Base-by-base conservation (phyloP, 306 rosid species). In the Castanea mollissima region DNA sequence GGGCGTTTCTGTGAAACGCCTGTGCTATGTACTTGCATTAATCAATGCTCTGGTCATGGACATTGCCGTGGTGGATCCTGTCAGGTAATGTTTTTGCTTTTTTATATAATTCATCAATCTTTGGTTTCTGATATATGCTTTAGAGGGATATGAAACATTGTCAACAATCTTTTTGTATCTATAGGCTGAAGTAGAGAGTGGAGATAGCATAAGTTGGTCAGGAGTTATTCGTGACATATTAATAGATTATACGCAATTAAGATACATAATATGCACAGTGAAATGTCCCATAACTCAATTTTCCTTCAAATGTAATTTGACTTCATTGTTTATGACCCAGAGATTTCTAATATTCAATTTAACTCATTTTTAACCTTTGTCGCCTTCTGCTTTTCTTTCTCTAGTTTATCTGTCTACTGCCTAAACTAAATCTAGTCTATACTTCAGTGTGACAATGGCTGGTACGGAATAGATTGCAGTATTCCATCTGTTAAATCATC, bases 381-480 rank as follows among this genome's bases (percentile, higher is more conserved):
- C 44, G 15, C 69, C 55, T 11, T 79, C 23, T 69, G 18, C 78
- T 62, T 46, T 74, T 56, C 27, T 58, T 29, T 46, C 75, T 55
- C 34, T 77, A 68, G 51, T 62, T 58, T 67, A 57, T 76, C 11
- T 78, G 2, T 65, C 16, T 60, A 38, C 74, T 81, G 72, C 78
- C 85, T 79, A 82, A 86, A 80, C 58, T 69, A 74, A 84, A 74
- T 80, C 51, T 81, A 38, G 60, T 77, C 46, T 78, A 67, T 71
- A 65, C 83, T 88, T 74, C 98, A 95, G 99, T 95, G 99, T 86
- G 67, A 83, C 63, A 90, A 80, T 85, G 97, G 98, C 62, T 93
- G 99, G 99, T 93, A 91, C 76, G 99, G 99, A 89, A 86, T 85
- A 76, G 99, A 95, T 88, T 95, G 99, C 87, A 95, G 97, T 83